These are phyloP conservation scores for Fusarium circinatum DNA, from an alignment of 2,329 filamentous ascomycete genomes.

Conservation along the genomic window DNA sequence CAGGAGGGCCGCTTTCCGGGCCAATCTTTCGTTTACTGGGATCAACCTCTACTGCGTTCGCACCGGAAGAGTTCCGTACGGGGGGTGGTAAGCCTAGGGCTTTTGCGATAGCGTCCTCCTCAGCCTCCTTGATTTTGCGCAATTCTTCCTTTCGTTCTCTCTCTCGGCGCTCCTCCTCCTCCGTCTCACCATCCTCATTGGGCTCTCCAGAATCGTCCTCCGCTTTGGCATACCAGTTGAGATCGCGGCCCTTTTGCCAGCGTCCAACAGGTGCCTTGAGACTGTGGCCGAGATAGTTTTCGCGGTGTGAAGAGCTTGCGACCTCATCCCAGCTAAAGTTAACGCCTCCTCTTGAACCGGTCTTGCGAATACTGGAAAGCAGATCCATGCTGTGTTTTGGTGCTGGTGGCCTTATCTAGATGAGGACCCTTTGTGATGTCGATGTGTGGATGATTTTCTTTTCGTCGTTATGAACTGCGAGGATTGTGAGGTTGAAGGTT, in stretches of 20 bases:
- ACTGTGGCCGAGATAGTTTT: slow-evolving; percentile 90
- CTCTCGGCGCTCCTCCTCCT: slow-evolving; percentile 67
- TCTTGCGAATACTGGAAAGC: slow-evolving; percentile 89
- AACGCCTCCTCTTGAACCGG: slow-evolving; percentile 89
- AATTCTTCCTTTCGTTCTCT: slow-evolving; percentile 80
- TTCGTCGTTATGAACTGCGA: not conserved
- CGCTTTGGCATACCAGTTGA: slow-evolving; percentile 73
- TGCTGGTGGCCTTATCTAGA: not conserved
- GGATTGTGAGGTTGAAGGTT: slow-evolving; percentile 1
- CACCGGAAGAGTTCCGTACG: slow-evolving; percentile 65
- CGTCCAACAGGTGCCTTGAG: slow-evolving; percentile 91
- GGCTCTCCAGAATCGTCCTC: slow-evolving; percentile 51
- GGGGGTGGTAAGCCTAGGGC: slow-evolving; percentile 84
- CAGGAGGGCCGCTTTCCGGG: slow-evolving; percentile 39
- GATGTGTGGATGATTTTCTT: not conserved
- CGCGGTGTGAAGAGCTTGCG: slow-evolving; percentile 84
- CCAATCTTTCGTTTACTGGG: slow-evolving; percentile 50
- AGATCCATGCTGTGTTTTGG: slow-evolving; percentile 78
- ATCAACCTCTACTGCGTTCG: slow-evolving; percentile 76
- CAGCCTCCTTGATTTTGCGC: slow-evolving; percentile 84
- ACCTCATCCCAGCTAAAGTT: slow-evolving; percentile 99
- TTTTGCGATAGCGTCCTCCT: slow-evolving; percentile 88
- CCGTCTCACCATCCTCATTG: slow-evolving; percentile 64
- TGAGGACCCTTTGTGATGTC: not conserved
- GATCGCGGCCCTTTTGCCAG: slow-evolving; percentile 83